Base-by-base conservation (phyloP, 2,329 filamentous ascomycete species). In the Colletotrichum trifolii region DNA sequence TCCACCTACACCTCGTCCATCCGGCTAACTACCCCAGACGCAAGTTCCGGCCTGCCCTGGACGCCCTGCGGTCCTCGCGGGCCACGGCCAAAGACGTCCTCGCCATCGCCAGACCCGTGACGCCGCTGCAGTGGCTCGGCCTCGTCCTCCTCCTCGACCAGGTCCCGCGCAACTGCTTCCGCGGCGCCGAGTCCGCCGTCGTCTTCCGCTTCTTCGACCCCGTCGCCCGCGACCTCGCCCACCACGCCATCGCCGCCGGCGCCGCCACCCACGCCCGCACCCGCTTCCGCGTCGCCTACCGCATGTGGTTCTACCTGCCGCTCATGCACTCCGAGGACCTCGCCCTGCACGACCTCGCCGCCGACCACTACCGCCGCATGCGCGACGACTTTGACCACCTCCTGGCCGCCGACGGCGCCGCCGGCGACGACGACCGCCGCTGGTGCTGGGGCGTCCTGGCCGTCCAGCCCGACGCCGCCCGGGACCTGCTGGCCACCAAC, bases 71-170 rank as follows among this genome's bases (percentile, higher is more conserved):
- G 6, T 55, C 66, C 0, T 65, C 73, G 0, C 69, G 69, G 15
- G 54, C 73, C 11, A 72, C 70, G 4, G 73, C 75, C 1, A 55
- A 71, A 8, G 71, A 75, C 43, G 64, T 80, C 52, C 50, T 80
- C 39, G 68, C 69, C 6, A 57, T 71, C 12, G 65, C 72, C 0
- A 65, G 71, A 10, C 75, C 74, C 5, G 55, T 67, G 4, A 63
- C 67, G 3, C 71, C 78, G 0, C 56, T 73, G 6, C 76, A 79
- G 67, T 80, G 77, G 74, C 75, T 91, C 2, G 79, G 81, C 48
- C 72, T 90, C 0, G 70, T 87, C 6, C 69, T 91, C 2, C 78
- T 91, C 2, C 80, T 91, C 2, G 89, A 91, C 67, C 88, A 91
- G 71, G 79, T 90, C 46, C 80, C 88, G 0, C 83, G 89, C 2